Evolutionary conservation across 352 stramenopile species (phyloP), one percentile per base, ranked within the genome.

Genomic region (Pythium chondricola): DNA sequence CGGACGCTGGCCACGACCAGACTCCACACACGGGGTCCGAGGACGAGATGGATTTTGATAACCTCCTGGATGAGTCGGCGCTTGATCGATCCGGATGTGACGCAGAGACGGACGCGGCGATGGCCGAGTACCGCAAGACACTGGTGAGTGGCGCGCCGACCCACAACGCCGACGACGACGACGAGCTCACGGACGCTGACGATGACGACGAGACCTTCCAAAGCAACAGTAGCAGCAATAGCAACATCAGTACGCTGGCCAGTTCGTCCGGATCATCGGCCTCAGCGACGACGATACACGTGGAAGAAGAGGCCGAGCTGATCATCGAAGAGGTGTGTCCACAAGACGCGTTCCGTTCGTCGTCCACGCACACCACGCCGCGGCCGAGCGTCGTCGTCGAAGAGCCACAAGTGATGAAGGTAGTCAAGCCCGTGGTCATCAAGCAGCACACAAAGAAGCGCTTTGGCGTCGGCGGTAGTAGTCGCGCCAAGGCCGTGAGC

Each of bases 291-390:
- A n/a, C 30, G 20, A 32, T 20, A 17, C 36, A 43, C n/a, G 24
- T 13, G 7, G 40, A 48, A 24, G 35, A 43, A 11, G 40, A 49
- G 4, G 21, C 14, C 9, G 46, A 31, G 16, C 41, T 57, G 4
- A 51, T 57, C 41, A 65, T 85, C 22, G 69, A 84, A 45, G 70
- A 88, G 44, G 52, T 85, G 24, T 49, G 63, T 35, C 68, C 72
- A 4, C 60, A 69, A 27, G 67, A 65, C 25, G 49, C 49, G 8
- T 40, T 50, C 17, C 31, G 49, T 4, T 18, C 29, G 33, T 59
- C 51, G 0, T 8, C 45, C 11, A n/a, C 51, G 27, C 45, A 39
- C 13, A 57, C 45, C 26, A 61, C 55, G 17, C 42, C 62, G 20
- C 43, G 56, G 2, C 41, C 49, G 13, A 69, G 60, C 32, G 31